Evolutionary conservation across 495 filamentous ascomycete genomes (phyloP).

Genomic region (Tuber umbilicatum): DNA sequence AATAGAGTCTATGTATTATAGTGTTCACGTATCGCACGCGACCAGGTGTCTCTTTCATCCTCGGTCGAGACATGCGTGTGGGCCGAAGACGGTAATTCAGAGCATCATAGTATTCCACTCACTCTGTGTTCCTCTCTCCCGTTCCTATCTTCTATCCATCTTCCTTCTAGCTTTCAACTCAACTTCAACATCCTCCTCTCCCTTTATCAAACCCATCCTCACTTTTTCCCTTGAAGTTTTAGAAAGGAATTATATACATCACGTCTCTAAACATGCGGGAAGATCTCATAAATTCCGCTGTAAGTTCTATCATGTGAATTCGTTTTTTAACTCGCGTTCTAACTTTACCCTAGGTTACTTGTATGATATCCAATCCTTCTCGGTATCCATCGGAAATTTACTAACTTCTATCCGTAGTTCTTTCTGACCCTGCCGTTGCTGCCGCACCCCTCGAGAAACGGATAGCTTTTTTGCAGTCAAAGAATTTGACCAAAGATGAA

Average conservation of each 20-base stretch:
- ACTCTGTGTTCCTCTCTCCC: not conserved
- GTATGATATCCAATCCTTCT: slow-evolving; percentile 40
- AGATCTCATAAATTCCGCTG: slow-evolving; percentile 76
- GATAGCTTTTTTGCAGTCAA: slow-evolving; percentile 87
- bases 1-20: not conserved
- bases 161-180: slow-evolving; percentile 6
- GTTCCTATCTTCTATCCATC: not conserved
- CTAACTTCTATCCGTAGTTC: slow-evolving; percentile 53
- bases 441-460: slow-evolving; percentile 85
- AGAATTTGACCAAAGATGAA: slow-evolving; percentile 95
- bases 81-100: slow-evolving; percentile 10
- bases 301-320: slow-evolving; percentile 45
- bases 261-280: slow-evolving; percentile 56
- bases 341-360: slow-evolving; percentile 49
- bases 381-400: slow-evolving; percentile 8
- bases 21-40: slow-evolving; percentile 25
- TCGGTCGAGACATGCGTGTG: slow-evolving; percentile 17
- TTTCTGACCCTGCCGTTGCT: slow-evolving; percentile 88
- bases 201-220: not conserved
- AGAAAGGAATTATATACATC: not conserved
- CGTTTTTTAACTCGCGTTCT: not conserved
- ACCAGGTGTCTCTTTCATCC: slow-evolving; percentile 35
- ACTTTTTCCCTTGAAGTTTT: not conserved
- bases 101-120: slow-evolving; percentile 17
- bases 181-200: not conserved